A percentile compares a stretch with the other conserved stretches of the same genome.
These are phyloP conservation scores for Fusarium hainanense DNA, from an alignment of 2,329 filamentous ascomycete species.

Conservation along the genomic window DNA sequence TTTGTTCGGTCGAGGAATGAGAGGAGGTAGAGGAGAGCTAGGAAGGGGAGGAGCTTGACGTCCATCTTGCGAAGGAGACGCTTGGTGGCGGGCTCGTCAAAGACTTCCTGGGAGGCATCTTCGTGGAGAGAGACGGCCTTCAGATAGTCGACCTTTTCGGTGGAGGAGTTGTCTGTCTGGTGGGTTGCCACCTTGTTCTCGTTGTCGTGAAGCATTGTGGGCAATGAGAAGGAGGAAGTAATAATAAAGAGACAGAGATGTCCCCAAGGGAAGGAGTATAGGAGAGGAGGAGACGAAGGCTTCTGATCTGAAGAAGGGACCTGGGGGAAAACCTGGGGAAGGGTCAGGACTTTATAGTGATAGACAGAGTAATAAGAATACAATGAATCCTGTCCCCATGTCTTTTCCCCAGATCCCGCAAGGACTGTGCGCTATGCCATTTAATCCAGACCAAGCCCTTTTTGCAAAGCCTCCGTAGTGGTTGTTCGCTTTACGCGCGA, in stretches of 20 bases:
- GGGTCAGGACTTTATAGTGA: slow-evolving; percentile 36
- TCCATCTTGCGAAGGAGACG: slow-evolving; percentile 65
- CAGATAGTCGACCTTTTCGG: slow-evolving; percentile 46
- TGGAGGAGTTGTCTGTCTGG: slow-evolving; percentile 41
- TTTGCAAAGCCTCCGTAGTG: slow-evolving; percentile 32
- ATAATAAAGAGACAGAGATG: slow-evolving; percentile 4
- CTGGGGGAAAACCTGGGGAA: slow-evolving; percentile 39
- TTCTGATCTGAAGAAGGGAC: slow-evolving; percentile 38
- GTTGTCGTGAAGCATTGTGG: slow-evolving; percentile 37
- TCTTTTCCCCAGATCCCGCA: slow-evolving; percentile 24
- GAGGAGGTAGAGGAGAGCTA: slow-evolving; percentile 68
- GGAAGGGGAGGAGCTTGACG: slow-evolving; percentile 67
- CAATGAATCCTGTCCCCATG: neutral
- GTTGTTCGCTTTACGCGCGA: slow-evolving; percentile 33
- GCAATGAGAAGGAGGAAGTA: neutral
- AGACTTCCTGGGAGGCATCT: slow-evolving; percentile 41
- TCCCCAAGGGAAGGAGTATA: slow-evolving; percentile 19
- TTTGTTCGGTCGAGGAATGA: slow-evolving; percentile 60
- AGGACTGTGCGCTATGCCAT: neutral
- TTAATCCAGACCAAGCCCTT: slow-evolving; percentile 15
- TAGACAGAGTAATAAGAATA: neutral
- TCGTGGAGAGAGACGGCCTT: slow-evolving; percentile 44
- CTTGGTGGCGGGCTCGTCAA: slow-evolving; percentile 56
- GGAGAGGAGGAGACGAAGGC: slow-evolving; percentile 37
- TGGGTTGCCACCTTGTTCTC: slow-evolving; percentile 23